Evolutionary conservation across 352 stramenopile genomes (phyloP).

Genomic region (Pythium plurisporium): DNA sequence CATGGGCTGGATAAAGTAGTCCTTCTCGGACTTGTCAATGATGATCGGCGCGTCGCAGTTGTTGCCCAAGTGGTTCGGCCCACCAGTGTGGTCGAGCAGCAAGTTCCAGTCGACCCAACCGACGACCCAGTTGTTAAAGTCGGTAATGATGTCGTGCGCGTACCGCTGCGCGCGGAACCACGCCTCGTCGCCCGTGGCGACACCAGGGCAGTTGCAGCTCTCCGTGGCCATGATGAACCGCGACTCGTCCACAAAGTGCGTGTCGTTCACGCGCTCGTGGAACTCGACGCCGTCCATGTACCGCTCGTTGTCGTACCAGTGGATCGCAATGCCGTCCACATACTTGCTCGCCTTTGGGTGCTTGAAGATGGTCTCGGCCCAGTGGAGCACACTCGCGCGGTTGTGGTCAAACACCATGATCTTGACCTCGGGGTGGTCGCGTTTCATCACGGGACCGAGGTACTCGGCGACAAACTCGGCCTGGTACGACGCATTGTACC

Average conservation of each 20-base stretch:
- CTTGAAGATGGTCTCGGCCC: constrained; percentile 68
- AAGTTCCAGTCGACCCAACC: constrained; percentile 94
- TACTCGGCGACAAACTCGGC: constrained; percentile 79
- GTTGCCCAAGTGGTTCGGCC: constrained; percentile 87
- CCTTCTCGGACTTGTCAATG: constrained; percentile 48
- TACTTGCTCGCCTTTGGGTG: constrained; percentile 61
- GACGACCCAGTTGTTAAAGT: constrained; percentile 85
- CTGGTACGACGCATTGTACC: constrained; percentile 48
- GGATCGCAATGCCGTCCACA: constrained; percentile 88
- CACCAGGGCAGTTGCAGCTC: constrained; percentile 71
- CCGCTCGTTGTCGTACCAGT: constrained; percentile 80
- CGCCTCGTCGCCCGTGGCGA: constrained; percentile 45
- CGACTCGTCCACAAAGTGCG: constrained; percentile 53
- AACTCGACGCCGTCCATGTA: constrained; percentile 72
- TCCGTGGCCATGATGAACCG: constrained; percentile 68
- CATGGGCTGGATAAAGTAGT: constrained; percentile 83
- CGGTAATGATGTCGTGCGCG: constrained; percentile 87
- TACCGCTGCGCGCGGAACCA: constrained; percentile 88
- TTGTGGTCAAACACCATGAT: constrained; percentile 93
- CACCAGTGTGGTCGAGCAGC: constrained; percentile 79
- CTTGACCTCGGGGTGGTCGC: constrained; percentile 84
- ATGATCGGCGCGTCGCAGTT: constrained; percentile 79
- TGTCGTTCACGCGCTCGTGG: constrained; percentile 71
- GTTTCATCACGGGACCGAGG: constrained; percentile 75
- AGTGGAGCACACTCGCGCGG: constrained; percentile 64